Evolutionary conservation across 2,329 filamentous ascomycete species (phyloP).

Genomic region (Emmonsiellopsis sp.): DNA sequence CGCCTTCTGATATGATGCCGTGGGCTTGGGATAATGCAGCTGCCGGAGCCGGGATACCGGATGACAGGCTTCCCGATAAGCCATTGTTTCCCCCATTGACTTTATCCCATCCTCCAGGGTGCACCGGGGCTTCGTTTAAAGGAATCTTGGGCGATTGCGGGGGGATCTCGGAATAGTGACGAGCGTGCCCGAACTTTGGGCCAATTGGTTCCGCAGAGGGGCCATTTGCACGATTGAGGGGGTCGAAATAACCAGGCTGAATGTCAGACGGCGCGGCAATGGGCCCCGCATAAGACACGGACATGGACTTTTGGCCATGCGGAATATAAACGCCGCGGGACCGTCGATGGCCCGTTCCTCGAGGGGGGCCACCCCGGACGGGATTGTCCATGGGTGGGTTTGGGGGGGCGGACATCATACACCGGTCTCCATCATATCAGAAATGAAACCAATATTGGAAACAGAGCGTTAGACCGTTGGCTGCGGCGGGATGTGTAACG

Average conservation of each 20-base stretch:
- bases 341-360: constrained; percentile 4
- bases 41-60: background rate
- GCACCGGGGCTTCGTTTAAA: background rate
- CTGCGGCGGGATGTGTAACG: background rate
- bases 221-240: background rate
- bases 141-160: background rate
- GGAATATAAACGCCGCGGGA: background rate
- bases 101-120: background rate
- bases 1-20: background rate
- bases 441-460: background rate
- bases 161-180: background rate
- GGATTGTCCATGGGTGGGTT: constrained; percentile 11
- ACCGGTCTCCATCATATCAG: constrained; percentile 9
- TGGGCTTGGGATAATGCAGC: background rate
- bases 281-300: background rate
- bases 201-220: background rate
- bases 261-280: background rate
- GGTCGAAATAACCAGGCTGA: background rate
- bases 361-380: constrained; percentile 9
- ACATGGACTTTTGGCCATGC: background rate
- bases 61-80: background rate
- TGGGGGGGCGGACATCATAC: constrained; percentile 7
- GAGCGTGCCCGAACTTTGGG: background rate
- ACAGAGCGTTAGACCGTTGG: background rate
- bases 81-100: background rate